Base-by-base conservation (phyloP, 73 alveolate genomes). In the Paramecium caudatum region DNA sequence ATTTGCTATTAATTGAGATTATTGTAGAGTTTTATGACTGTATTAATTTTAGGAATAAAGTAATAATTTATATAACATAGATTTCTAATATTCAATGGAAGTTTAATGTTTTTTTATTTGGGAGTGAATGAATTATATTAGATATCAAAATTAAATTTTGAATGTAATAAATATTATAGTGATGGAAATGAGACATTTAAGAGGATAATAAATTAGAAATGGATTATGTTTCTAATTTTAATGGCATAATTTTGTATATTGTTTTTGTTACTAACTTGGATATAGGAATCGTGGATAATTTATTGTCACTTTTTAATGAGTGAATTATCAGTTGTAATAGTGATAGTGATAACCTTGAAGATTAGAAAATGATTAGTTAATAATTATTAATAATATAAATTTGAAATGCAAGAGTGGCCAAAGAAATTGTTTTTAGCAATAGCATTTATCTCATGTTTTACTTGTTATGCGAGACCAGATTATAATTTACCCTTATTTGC, bases 391-490 rank as follows among this genome's bases (percentile, higher is more conserved):
- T n/a, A n/a, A n/a, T n/a, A n/a, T n/a, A n/a, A n/a, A n/a, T n/a
- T n/a, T n/a, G n/a, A n/a, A 7, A 48, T 48, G 70, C 15, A 48
- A 16, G 70, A 48, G 19, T 48, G 70, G 47, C 36, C 61, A 15
- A 83, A 83, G 69, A 55, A 21, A 39, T 83, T 70, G 23, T 32
- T 23, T 83, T 83, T 30, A 46, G 83, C 32, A 45, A 48, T 27
- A 47, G 82, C 82, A 5, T 61, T 82, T 82, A 47, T 47, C 17
- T 25, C 91, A 34, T 48, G 83, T 16, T 86, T 86, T 33, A 86
- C 93, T 37, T 86, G 93, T 17, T 86, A 86, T 37, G 93, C 93
- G 15, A 39, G 93, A 86, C 90, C 93, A 62, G 93, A 86, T 78
- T 86, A 86, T 78, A 86, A 86, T 62, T 55, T 86, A 46, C 93